phyloP scores from a whole-genome alignment of 805 yeast genomes.

The Blastobotrys robertii region DNA sequence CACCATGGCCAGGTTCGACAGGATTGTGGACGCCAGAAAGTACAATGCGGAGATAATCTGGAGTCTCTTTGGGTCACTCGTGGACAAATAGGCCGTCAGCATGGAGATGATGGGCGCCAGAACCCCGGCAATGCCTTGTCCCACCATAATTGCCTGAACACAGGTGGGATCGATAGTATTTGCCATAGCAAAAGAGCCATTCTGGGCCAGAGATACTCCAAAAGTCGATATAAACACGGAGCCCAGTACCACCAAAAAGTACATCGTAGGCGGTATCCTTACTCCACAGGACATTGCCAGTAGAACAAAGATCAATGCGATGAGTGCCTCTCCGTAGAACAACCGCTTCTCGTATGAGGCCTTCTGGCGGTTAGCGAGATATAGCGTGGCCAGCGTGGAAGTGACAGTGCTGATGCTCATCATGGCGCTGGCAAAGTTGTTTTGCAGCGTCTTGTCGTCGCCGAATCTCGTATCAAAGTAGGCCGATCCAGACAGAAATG shows the following conservation, averaged over 20 bases:
- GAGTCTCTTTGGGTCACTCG: constrained; percentile 1
- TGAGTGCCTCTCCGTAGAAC: constrained; percentile 48
- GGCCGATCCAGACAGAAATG: constrained; percentile 75
- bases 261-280: constrained; percentile 14
- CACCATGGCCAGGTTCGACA: constrained; percentile 32
- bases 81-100: constrained; percentile 2
- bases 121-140: constrained; percentile 92
- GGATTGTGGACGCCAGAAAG: constrained; percentile 42
- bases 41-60: constrained; percentile 25
- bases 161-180: constrained; percentile 64
- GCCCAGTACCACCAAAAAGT: constrained; percentile 45
- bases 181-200: constrained; percentile 81
- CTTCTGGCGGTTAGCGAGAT: constrained; percentile 55
- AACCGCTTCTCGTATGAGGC: constrained; percentile 51
- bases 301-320: constrained; percentile 45
- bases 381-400: constrained; percentile 48
- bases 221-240: constrained; percentile 57
- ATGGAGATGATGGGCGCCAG: constrained; percentile 70
- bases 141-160: constrained; percentile 89
- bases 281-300: constrained; percentile 41
- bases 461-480: constrained; percentile 60
- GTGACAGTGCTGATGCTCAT: constrained; percentile 77
- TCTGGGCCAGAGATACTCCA: constrained; percentile 79
- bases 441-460: constrained; percentile 26
- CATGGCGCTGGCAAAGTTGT: constrained; percentile 71